Percentiles rank a stretch among this genome's conserved stretches.
Evolutionary conservation across 1,284 basidiomycete genomes (phyloP).

Genomic region (Ceratobasidium sp.): DNA sequence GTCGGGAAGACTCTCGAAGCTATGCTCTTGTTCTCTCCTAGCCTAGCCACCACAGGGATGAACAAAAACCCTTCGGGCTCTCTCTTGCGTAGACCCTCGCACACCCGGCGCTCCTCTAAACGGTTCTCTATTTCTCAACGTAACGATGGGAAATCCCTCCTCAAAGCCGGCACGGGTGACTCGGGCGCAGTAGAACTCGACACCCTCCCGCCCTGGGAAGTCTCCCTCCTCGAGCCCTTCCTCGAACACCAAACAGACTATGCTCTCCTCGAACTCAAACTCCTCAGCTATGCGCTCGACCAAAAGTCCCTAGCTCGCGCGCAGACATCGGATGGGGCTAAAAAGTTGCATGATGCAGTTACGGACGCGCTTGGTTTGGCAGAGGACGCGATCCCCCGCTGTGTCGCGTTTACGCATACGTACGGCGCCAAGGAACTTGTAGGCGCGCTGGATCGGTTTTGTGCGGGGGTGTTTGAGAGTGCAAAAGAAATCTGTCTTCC

Average conservation of each 20-base stretch:
- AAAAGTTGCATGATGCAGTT: conserved; percentile 71
- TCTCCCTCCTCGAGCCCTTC: conserved; percentile 89
- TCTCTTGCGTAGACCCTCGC: conserved; percentile 46
- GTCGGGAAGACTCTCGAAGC: conserved; percentile 80
- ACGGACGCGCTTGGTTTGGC: conserved; percentile 75
- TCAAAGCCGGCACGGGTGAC: conserved; percentile 37
- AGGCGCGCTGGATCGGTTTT: conserved; percentile 71
- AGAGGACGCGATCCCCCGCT: conserved; percentile 78
- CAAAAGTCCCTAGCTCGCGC: conserved; percentile 49
- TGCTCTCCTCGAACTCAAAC: conserved; percentile 71
- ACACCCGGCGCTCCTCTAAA: conserved; percentile 49
- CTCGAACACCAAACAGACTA: conserved; percentile 87
- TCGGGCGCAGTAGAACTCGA: conserved; percentile 12
- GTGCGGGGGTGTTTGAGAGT: conserved; percentile 69
- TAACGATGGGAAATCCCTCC: conserved; percentile 52
- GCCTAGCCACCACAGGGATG: conserved; percentile 14
- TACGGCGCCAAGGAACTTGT: conserved; percentile 79
- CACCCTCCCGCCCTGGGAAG: conserved; percentile 70
- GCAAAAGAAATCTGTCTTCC: conserved; percentile 64
- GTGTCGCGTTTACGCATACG: conserved; percentile 82
- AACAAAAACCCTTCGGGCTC: conserved; percentile 14
- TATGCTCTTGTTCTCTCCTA: conserved; percentile 54
- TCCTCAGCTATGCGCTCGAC: conserved; percentile 62
- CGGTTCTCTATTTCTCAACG: conserved; percentile 47
- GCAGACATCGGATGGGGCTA: conserved; percentile 62